Evolutionary conservation across 2,329 filamentous ascomycete genomes (phyloP).

Genomic region (Talaromyces rugulosus): DNA sequence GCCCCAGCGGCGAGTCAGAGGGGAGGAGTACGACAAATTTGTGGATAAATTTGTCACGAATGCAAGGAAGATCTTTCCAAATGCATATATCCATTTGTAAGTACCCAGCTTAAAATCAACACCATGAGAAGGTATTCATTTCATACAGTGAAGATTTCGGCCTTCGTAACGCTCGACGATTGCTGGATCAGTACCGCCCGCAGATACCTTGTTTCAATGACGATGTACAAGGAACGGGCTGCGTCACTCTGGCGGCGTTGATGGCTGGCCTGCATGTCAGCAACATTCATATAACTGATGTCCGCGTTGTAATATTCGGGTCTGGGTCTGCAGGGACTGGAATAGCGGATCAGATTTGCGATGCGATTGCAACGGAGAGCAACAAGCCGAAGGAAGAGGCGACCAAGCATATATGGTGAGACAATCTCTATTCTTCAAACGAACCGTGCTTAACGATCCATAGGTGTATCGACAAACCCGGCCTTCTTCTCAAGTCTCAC

Average conservation of each 20-base stretch:
- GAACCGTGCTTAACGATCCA: neutral
- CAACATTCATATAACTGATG: slow-evolving; percentile 61
- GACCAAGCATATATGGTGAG: slow-evolving; percentile 65
- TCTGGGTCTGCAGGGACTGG: slow-evolving; percentile 78
- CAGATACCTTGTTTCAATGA: slow-evolving; percentile 84
- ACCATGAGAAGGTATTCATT: neutral
- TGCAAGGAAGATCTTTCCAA: slow-evolving; percentile 67
- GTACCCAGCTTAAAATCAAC: slow-evolving; percentile 3
- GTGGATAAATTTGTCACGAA: slow-evolving; percentile 69
- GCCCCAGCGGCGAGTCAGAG: slow-evolving; percentile 60
- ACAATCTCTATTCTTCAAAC: neutral
- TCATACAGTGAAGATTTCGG: slow-evolving; percentile 69
- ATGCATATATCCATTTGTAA: slow-evolving; percentile 76
- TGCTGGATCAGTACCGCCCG: slow-evolving; percentile 71
- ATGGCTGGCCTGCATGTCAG: slow-evolving; percentile 70
- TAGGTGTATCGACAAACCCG: slow-evolving; percentile 77
- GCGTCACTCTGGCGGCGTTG: slow-evolving; percentile 78
- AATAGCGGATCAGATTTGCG: slow-evolving; percentile 78
- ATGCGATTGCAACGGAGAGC: slow-evolving; percentile 69
- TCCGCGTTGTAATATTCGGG: slow-evolving; percentile 72
- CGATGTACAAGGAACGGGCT: slow-evolving; percentile 84
- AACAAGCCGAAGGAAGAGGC: slow-evolving; percentile 69
- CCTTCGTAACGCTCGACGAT: slow-evolving; percentile 66
- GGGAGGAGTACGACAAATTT: slow-evolving; percentile 70
- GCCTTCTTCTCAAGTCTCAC: slow-evolving; percentile 64